These are phyloP conservation scores for Onygenales sp. DNA, from an alignment of 2,329 filamentous ascomycete species.

Conservation along the genomic window DNA sequence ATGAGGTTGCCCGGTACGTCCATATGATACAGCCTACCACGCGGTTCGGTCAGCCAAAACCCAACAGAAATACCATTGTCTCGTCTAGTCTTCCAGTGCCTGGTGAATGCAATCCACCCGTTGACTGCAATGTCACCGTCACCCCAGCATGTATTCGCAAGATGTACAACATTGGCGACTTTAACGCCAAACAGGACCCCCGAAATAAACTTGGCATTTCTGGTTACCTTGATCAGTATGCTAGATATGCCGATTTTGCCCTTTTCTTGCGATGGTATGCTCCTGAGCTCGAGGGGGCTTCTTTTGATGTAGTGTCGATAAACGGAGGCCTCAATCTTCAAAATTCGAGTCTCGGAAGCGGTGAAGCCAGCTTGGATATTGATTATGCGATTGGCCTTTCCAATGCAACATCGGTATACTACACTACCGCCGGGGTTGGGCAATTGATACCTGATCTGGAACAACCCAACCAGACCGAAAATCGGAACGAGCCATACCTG, in stretches of 20 bases:
- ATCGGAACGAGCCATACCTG: conserved; percentile 58
- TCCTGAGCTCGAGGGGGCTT: conserved; percentile 41
- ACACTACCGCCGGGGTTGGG: conserved; percentile 49
- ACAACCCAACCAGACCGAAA: conserved; percentile 28
- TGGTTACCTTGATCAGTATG: conserved; percentile 43
- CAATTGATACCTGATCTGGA: conserved; percentile 41
- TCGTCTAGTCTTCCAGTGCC: conserved; percentile 10
- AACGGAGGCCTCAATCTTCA: conserved; percentile 47
- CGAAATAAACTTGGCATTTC: conserved; percentile 36
- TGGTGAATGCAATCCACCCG: conserved; percentile 12
- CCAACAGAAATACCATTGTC: conserved; percentile 31
- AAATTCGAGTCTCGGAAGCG: conserved; percentile 30
- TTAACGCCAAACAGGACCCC: conserved; percentile 24
- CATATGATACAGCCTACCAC: conserved; percentile 59
- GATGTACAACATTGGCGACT: conserved; percentile 41
- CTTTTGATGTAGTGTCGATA: conserved; percentile 49
- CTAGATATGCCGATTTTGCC: conserved; percentile 45
- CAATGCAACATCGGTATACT: conserved; percentile 46
- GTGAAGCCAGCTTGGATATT: conserved; percentile 56
- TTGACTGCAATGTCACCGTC: conserved; percentile 31
- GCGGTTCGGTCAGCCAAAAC: conserved; percentile 45
- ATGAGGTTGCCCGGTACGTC: conserved; percentile 44
- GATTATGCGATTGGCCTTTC: conserved; percentile 51
- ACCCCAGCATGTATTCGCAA: conserved; percentile 42
- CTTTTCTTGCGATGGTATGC: conserved; percentile 48